Conservation (phyloP, 2,329 filamentous ascomycete species). For the Trichoderma atrobrunneum region DNA sequence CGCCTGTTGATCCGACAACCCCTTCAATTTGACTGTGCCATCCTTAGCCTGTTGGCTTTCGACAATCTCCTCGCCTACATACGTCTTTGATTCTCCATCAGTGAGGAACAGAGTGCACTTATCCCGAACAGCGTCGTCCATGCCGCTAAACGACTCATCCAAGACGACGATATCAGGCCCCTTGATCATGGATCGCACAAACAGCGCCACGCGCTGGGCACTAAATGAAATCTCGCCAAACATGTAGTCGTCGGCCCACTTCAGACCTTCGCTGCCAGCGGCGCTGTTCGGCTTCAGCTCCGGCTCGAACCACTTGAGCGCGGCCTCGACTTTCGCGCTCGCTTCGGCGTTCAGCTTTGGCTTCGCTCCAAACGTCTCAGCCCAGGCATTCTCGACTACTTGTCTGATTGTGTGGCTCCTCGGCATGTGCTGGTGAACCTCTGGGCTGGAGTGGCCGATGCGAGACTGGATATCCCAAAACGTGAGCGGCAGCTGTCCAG, state of each 20-base stretch:
- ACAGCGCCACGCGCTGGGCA: conserved; percentile 79
- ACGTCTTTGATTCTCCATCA: conserved; percentile 53
- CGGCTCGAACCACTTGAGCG: conserved; percentile 71
- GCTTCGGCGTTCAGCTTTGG: conserved; percentile 62
- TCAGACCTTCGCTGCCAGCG: conserved; percentile 32
- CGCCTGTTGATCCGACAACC: conserved; percentile 69
- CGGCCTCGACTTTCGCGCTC: conserved; percentile 61
- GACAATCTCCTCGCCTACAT: conserved; percentile 38
- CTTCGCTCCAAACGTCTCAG: conserved; percentile 75
- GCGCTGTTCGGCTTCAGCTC: conserved; percentile 64
- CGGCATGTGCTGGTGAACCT: conserved; percentile 92
- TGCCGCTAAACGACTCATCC: conserved; percentile 84
- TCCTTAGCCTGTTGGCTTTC: conserved; percentile 46
- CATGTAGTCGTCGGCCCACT: conserved; percentile 65
- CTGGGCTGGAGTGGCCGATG: conserved; percentile 90
- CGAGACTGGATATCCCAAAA: conserved; percentile 89
- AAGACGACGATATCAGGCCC: conserved; percentile 77
- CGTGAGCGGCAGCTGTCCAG: conserved; percentile 67
- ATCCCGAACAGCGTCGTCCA: conserved; percentile 78
- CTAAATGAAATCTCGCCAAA: conserved; percentile 78
- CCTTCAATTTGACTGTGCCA: conserved; percentile 52
- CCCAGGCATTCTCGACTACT: conserved; percentile 82
- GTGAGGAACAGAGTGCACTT: conserved; percentile 82
- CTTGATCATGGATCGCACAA: conserved; percentile 79
- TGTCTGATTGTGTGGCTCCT: conserved; percentile 69